Evolutionary conservation across 2,329 filamentous ascomycete genomes (phyloP).

Genomic region (Colletotrichum liriopes): DNA sequence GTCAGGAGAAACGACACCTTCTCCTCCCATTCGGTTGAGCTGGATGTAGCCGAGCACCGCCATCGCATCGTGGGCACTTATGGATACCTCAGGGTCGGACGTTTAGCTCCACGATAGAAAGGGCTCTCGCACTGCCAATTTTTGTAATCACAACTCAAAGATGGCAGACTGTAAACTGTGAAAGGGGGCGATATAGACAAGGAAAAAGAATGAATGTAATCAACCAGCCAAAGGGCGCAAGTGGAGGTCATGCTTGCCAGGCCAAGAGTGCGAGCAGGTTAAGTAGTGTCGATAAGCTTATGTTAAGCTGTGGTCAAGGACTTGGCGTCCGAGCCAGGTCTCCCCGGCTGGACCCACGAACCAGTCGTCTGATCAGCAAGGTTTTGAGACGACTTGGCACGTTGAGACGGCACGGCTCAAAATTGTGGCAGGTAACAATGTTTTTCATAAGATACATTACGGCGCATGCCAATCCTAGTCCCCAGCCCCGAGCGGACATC

Average conservation of each 20-base stretch:
- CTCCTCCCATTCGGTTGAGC: not conserved
- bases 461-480: conserved; percentile 27
- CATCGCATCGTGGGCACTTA: not conserved
- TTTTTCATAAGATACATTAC: conserved; percentile 16
- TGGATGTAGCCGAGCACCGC: not conserved
- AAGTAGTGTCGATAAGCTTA: conserved; percentile 27
- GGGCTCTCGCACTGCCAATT: not conserved
- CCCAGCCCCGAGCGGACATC: conserved; percentile 4
- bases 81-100: not conserved
- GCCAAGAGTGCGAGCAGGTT: too few relatives aligned
- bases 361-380: conserved; percentile 4
- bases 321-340: not conserved
- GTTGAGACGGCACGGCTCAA: not conserved
- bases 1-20: not conserved
- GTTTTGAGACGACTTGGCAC: conserved; percentile 6
- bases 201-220: not conserved
- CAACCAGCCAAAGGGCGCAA: not conserved
- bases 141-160: not conserved
- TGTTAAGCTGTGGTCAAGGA: conserved; percentile 8
- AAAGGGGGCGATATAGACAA: too few relatives aligned
- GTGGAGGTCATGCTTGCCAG: not conserved
- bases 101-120: not conserved
- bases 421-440: conserved; percentile 9
- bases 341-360: conserved; percentile 12
- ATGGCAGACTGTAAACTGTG: not conserved